phyloP scores from a whole-genome alignment of 176 grass and related monocot species.

The Avena sativa region DNA sequence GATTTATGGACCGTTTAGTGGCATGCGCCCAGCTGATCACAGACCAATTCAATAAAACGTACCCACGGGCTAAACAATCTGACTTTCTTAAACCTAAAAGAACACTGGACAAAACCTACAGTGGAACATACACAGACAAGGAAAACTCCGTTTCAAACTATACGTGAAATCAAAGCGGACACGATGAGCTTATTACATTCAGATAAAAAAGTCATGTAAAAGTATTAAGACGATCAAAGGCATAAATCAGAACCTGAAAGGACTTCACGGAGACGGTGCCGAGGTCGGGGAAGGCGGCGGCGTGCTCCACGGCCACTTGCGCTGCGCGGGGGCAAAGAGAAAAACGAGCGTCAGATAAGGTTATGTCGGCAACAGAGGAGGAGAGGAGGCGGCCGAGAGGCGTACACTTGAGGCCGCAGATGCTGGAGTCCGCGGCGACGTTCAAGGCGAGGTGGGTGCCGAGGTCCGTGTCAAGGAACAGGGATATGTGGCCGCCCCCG shows the following conservation, averaged over 20 bases:
- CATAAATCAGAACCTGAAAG: slow-evolving; percentile 49
- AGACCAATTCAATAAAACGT: not conserved
- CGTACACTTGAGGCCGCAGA: slow-evolving; percentile 71
- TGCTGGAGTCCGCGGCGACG: slow-evolving; percentile 47
- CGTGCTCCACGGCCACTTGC: slow-evolving; percentile 48
- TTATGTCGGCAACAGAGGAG: not conserved
- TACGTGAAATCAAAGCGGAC: not conserved
- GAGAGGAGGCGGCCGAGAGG: not conserved
- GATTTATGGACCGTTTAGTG: not conserved
- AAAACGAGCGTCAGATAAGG: not conserved
- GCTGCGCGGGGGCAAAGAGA: slow-evolving; percentile 23
- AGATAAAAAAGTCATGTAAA: not conserved
- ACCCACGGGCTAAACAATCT: slow-evolving; percentile 4
- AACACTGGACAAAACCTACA: slow-evolving; percentile 2
- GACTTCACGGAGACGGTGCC: slow-evolving; percentile 45
- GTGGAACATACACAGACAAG: not conserved
- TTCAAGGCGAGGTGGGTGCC: slow-evolving; percentile 57
- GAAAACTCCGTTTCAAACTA: not conserved
- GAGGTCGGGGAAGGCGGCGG: slow-evolving; percentile 34
- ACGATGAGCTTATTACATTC: slow-evolving; percentile 13
- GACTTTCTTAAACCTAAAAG: not conserved
- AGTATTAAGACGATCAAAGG: slow-evolving; percentile 31
- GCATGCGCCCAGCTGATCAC: not conserved
- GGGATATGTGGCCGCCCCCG: not conserved
- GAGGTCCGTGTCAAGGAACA: slow-evolving; percentile 70